Conservation (phyloP, 2,329 filamentous ascomycete genomes). For the Neofusicoccum sp. region DNA sequence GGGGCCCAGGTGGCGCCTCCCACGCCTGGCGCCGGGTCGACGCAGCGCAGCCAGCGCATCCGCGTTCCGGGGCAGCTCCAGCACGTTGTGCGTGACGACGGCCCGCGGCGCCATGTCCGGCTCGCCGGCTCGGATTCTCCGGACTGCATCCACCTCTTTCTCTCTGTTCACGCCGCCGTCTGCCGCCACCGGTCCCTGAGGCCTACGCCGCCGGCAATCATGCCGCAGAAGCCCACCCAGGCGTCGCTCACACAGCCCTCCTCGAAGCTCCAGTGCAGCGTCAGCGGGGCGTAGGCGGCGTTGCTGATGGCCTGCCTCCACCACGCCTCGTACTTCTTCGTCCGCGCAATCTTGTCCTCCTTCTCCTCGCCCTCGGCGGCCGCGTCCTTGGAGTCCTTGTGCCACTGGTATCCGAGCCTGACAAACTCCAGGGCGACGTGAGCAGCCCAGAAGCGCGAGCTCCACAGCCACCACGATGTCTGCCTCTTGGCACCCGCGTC, state of each 20-base stretch:
- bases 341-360: slow-evolving; percentile 29
- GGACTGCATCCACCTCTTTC: not conserved
- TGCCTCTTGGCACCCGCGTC: slow-evolving; percentile 50
- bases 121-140: slow-evolving; percentile 9
- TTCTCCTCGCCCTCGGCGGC: slow-evolving; percentile 43
- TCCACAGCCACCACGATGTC: slow-evolving; percentile 65
- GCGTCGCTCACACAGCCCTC: slow-evolving; percentile 61
- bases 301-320: slow-evolving; percentile 68
- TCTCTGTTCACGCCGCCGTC: slow-evolving; percentile 26
- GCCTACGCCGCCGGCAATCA: slow-evolving; percentile 45
- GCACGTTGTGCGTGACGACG: too few species aligned
- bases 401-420: slow-evolving; percentile 52
- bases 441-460: slow-evolving; percentile 74
- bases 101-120: slow-evolving; percentile 8
- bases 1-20: not conserved
- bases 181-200: slow-evolving; percentile 48
- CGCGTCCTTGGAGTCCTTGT: slow-evolving; percentile 27
- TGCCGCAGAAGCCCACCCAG: slow-evolving; percentile 59
- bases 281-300: slow-evolving; percentile 75
- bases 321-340: slow-evolving; percentile 48
- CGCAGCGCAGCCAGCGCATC: not conserved
- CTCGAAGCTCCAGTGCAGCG: slow-evolving; percentile 77
- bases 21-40: not conserved
- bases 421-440: slow-evolving; percentile 76
- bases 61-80: not conserved